phyloP scores from a whole-genome alignment of 345 rosid species.

The Combretum micranthum region DNA sequence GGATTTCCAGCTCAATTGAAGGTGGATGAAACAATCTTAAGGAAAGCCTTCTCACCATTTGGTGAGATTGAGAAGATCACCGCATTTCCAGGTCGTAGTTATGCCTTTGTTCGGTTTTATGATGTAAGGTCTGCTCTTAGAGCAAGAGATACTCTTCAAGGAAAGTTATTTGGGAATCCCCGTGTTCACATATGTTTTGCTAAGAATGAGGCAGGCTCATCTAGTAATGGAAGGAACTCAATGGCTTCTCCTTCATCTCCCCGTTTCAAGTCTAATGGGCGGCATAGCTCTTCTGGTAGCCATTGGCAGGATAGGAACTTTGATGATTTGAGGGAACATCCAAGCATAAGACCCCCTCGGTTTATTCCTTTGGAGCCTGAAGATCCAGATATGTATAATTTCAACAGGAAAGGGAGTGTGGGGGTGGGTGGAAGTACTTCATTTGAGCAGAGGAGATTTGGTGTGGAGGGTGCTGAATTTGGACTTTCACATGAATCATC shows the following conservation, averaged over 20 bases:
- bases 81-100: conserved; percentile 90
- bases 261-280: conserved; percentile 35
- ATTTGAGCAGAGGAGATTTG: conserved; percentile 35
- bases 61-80: conserved; percentile 86
- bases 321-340: conserved; percentile 25
- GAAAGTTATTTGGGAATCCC: conserved; percentile 89
- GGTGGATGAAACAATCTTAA: conserved; percentile 72
- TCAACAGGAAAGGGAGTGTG: conserved; percentile 37
- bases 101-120: conserved; percentile 85
- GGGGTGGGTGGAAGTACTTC: conserved; percentile 37
- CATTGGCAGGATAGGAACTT: conserved; percentile 41
- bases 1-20: conserved; percentile 80
- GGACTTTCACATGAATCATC: conserved; percentile 36
- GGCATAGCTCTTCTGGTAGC: conserved; percentile 46
- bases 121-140: conserved; percentile 54
- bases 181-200: conserved; percentile 94
- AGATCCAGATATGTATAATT: conserved; percentile 42
- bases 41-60: conserved; percentile 75
- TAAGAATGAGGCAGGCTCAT: conserved; percentile 63
- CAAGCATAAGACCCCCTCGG: conserved; percentile 32
- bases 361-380: conserved; percentile 29
- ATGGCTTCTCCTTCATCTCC: conserved; percentile 50
- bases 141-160: conserved; percentile 95
- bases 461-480: conserved; percentile 30
- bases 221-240: conserved; percentile 48